Conservation (phyloP, 225 moss, liverwort and hornwort species). For the Polytrichum commune region DNA sequence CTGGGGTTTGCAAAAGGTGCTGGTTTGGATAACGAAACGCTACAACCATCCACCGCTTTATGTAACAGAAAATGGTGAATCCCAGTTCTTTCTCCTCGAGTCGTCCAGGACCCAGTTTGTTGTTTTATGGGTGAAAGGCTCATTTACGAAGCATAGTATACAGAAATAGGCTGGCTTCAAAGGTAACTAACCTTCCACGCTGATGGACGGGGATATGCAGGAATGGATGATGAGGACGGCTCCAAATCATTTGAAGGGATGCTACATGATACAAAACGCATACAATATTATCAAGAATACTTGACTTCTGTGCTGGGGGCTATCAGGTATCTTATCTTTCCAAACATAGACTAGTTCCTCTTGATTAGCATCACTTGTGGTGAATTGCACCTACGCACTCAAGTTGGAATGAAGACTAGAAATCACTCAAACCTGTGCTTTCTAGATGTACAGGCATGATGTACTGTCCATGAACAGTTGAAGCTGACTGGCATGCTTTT, state of each 20-base stretch:
- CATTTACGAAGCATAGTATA: neutral
- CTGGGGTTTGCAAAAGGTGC: constrained; percentile 46
- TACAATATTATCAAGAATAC: constrained; percentile 54
- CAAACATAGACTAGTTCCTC: neutral
- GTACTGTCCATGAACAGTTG: neutral
- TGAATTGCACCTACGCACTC: neutral
- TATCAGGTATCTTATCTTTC: constrained; percentile 23
- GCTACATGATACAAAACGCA: constrained; percentile 44
- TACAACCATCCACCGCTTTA: constrained; percentile 40
- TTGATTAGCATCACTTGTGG: neutral
- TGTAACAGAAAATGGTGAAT: constrained; percentile 51
- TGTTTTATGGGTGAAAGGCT: neutral
- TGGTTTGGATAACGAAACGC: constrained; percentile 34
- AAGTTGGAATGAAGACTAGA: too few relatives aligned
- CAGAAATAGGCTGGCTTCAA: neutral
- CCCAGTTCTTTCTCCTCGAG: neutral
- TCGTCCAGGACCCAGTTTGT: neutral
- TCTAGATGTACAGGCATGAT: neutral
- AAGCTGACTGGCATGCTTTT: neutral
- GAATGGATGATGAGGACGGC: constrained; percentile 61
- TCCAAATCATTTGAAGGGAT: constrained; percentile 32
- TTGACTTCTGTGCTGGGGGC: constrained; percentile 39
- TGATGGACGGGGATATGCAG: constrained; percentile 23
- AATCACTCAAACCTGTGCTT: neutral
- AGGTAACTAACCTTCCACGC: neutral